Conservation (phyloP, 108 stramenopile genomes). For the Fistulifera pelliculosa region DNA sequence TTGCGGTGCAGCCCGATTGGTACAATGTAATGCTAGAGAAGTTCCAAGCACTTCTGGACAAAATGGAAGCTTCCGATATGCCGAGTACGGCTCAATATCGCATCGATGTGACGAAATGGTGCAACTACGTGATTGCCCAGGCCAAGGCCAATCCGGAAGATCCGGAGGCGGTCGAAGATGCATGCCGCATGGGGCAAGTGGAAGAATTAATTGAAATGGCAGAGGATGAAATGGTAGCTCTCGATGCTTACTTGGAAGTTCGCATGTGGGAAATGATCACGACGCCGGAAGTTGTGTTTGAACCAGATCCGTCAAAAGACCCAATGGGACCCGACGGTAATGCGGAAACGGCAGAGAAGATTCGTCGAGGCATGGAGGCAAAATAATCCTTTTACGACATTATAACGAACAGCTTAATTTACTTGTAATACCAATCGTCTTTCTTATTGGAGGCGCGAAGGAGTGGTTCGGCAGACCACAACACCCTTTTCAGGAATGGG, state of each 20-base stretch:
- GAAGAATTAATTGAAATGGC: constrained; percentile 89
- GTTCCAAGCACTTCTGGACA: constrained; percentile 79
- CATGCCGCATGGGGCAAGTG: constrained; percentile 84
- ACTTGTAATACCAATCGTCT: too few species aligned
- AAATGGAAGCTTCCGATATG: constrained; percentile 75
- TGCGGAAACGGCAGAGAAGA: constrained; percentile 1
- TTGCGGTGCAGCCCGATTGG: constrained; percentile 78
- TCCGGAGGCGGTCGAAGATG: constrained; percentile 78
- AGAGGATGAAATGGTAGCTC: constrained; percentile 81
- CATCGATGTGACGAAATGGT: constrained; percentile 73
- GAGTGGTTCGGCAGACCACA: too few species aligned
- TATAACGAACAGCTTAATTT: too few species aligned
- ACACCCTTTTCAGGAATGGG: too few species aligned
- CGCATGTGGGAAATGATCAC: constrained; percentile 15
- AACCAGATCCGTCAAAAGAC: constrained; percentile 9
- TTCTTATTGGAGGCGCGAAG: too few species aligned
- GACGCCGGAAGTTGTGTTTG: constrained; percentile 4
- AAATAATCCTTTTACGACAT: too few species aligned
- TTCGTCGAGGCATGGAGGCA: constrained; percentile 8
- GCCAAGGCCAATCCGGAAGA: constrained; percentile 65
- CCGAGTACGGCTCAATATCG: constrained; percentile 80
- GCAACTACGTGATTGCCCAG: constrained; percentile 63
- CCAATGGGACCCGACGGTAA: constrained; percentile 7
- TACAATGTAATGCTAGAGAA: constrained; percentile 70
- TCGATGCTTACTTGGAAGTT: constrained; percentile 76